These are phyloP conservation scores for Verbena officinalis DNA, from an alignment of 257 asterid genomes.

Conservation along the genomic window DNA sequence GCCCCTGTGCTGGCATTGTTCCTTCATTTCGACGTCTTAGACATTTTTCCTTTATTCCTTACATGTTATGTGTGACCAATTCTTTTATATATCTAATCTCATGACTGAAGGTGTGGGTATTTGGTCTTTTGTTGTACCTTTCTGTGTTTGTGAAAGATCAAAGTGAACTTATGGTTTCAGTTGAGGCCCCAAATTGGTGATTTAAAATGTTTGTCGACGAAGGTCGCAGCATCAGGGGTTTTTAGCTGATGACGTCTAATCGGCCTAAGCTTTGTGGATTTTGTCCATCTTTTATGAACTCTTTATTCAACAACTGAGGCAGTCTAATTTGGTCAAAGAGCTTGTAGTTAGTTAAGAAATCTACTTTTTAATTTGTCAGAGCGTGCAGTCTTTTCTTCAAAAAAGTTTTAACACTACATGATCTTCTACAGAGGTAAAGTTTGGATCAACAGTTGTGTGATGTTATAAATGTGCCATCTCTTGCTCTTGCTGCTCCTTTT, in stretches of 20 bases:
- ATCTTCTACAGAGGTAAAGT: constrained; percentile 2
- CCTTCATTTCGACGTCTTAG: background rate
- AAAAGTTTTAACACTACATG: constrained; percentile 1
- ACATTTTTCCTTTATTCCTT: background rate
- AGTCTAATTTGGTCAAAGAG: constrained; percentile 11
- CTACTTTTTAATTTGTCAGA: background rate
- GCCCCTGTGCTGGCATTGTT: constrained; percentile 2
- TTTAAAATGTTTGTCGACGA: constrained; percentile 7
- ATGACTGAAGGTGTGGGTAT: background rate
- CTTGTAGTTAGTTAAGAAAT: background rate
- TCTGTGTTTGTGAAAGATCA: constrained; percentile 1
- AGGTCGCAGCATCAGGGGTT: background rate
- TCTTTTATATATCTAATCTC: background rate
- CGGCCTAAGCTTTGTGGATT: background rate
- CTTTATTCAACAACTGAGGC: background rate
- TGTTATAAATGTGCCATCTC: constrained; percentile 21
- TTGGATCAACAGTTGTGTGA: background rate
- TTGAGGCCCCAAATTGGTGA: background rate
- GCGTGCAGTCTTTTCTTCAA: background rate
- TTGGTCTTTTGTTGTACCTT: background rate
- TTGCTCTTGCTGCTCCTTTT: constrained; percentile 6
- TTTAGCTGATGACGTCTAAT: background rate
- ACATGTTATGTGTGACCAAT: background rate
- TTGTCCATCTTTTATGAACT: background rate
- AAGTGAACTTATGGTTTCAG: constrained; percentile 16